Evolutionary conservation across 805 yeast genomes (phyloP), one percentile per base, ranked within the genome.

Genomic region (Suhomyces tanzawaensis): DNA sequence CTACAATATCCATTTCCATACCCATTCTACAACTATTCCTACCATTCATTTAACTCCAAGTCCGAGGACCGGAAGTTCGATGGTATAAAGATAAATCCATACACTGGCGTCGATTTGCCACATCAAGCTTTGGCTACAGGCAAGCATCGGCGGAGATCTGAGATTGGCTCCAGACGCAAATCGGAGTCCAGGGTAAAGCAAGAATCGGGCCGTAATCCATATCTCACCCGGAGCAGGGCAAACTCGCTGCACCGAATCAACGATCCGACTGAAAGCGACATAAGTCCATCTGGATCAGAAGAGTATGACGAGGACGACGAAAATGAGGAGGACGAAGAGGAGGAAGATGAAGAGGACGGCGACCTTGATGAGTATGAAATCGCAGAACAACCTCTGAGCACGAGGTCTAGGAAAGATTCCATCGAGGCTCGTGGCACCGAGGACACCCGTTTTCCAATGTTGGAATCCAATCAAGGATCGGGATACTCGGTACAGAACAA

Each of bases 1-100:
- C 62, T 66, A 35, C 69, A 64, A 38, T 69, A 64, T 42, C 72
- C 74, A 17, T 67, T 64, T 41, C 74, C 74, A 5, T 69, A 61
- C 40, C 73, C 74, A 24, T 69, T 67, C 41, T 69, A 69, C 50
- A 69, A 69, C 38, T 69, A 58, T 47, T 66, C 72, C 5, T 68
- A 65, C 47, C 74, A 69, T 43, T 49, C 66, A 3, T 49, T 63
- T 29, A 57, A 60, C 29, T 53, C 61, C 3, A 48, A 51, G 14
- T 46, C 56, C 5, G 52, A 52, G 8, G 49, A 51, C 14, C 49
- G 45, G 16, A 67, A 67, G 41, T 52, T 56, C 32, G 34, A 49
- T 5, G 45, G 41, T 17, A 46, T 69, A 5, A 37, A 54, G 5
- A 59, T 69, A 34, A 51, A 41, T 14, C 66, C 72, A 1, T 68